Evolutionary conservation across 805 yeast species (phyloP), one percentile per base, ranked within the genome.

Genomic region (Myxozyma melibiosi): DNA sequence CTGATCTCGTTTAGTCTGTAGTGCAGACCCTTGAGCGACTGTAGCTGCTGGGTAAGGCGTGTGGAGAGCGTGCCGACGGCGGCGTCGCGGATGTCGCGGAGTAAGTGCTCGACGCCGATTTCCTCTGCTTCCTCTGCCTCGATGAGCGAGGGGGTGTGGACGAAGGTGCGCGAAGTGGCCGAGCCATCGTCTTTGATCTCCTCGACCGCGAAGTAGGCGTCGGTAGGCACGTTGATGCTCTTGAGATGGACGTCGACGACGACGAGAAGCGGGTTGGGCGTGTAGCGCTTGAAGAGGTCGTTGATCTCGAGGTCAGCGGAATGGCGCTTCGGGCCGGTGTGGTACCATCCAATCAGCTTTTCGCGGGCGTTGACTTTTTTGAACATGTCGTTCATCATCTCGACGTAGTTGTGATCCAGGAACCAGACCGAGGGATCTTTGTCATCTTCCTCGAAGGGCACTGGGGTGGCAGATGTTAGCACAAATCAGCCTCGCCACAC

Each of bases 121-220:
- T 94, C 99, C 74, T 94, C 99, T 8, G 99, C 99, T 71, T 94
- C 99, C 70, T 94, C 99, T 2, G 99, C 99, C 70, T 88, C 92
- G 63, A 95, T 90, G 28, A 82, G 78, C 13, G 97, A 88, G 9
- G 98, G 97, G 30, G 92, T 84, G 73, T 94, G 99, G 45, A 88
- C 82, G 75, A 94, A 94, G 2, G 97, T 90, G 74, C 86, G 86
- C 69, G 90, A 96, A 7, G 96, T 88, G 3, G 91, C 83, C 1
- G 96, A 83, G 20, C 99, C 99, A 72, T 94, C 98, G 47, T 90
- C 95, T 70, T 90, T 91, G 57, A 94, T 88, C 75, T 94, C 98
- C 70, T 94, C 98, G 37, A 92, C 83, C 3, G 97, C 95, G 62
- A 84, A 78, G 70, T 94, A 94, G 7, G 97, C 96, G 70, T 91